Conservation (phyloP, 2,329 filamentous ascomycete genomes). For the Neocatenulostroma microsporum region DNA sequence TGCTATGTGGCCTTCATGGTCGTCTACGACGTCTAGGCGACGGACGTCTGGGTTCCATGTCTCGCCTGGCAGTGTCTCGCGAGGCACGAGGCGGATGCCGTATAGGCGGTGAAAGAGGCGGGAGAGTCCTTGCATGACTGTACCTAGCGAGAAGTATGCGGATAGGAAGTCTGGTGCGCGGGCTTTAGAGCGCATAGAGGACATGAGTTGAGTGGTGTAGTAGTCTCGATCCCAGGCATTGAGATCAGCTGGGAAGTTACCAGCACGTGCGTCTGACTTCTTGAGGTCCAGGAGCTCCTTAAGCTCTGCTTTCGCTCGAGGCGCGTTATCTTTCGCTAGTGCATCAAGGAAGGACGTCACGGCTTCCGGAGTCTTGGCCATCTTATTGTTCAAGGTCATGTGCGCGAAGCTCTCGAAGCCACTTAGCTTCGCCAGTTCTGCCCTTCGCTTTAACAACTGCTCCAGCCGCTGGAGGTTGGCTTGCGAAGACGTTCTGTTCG, state of each 20-base stretch:
- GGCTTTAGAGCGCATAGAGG: constrained; percentile 45
- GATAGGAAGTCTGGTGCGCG: constrained; percentile 60
- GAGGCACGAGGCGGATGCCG: constrained; percentile 79
- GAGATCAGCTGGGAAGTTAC: constrained; percentile 40
- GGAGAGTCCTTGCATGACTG: constrained; percentile 94
- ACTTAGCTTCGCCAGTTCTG: constrained; percentile 72
- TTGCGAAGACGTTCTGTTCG: constrained; percentile 65
- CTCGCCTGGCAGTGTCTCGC: constrained; percentile 73
- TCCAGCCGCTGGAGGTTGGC: constrained; percentile 66
- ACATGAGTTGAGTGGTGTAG: constrained; percentile 51
- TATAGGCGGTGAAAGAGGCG: constrained; percentile 83
- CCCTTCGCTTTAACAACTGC: constrained; percentile 62
- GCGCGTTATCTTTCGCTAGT: constrained; percentile 65
- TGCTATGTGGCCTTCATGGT: constrained; percentile 79
- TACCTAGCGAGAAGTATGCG: constrained; percentile 88
- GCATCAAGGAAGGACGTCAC: constrained; percentile 78
- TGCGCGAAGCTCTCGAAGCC: constrained; percentile 83
- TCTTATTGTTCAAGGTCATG: constrained; percentile 84
- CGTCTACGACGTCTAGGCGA: constrained; percentile 82
- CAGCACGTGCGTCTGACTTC: constrained; percentile 39
- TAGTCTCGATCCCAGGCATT: constrained; percentile 87
- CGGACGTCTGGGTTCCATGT: constrained; percentile 93
- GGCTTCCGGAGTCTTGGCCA: constrained; percentile 83
- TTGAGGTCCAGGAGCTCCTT: constrained; percentile 54
- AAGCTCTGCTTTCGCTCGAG: constrained; percentile 59